These are phyloP conservation scores for Themeda triandra DNA, from an alignment of 176 grass and related monocot species.

Conservation along the genomic window DNA sequence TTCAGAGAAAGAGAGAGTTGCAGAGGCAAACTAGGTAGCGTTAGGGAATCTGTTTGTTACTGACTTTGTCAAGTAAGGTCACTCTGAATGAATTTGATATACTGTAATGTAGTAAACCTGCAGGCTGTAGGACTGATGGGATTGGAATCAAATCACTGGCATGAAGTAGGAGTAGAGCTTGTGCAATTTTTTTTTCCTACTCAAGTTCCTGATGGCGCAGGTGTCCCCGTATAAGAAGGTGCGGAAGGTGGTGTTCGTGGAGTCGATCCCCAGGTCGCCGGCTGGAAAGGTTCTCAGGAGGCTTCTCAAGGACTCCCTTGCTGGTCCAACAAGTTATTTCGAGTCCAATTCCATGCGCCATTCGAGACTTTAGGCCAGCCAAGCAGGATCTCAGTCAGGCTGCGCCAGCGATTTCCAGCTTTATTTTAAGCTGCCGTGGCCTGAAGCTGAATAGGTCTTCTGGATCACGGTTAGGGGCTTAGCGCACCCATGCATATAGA, in stretches of 20 bases:
- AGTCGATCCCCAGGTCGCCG: conserved; percentile 76
- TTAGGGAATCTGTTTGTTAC: conserved; percentile 18
- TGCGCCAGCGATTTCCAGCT: neutral
- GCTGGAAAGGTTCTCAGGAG: conserved; percentile 80
- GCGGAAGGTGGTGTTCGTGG: conserved; percentile 81
- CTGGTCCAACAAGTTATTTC: neutral
- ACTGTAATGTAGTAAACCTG: neutral
- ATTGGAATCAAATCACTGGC: neutral
- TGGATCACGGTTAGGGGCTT: neutral
- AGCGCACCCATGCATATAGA: neutral
- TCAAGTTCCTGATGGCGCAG: conserved; percentile 29
- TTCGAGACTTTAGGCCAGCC: conserved; percentile 46
- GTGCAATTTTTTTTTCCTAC: neutral
- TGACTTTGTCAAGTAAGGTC: neutral
- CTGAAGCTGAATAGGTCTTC: neutral
- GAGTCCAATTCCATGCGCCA: neutral
- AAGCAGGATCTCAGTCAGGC: neutral
- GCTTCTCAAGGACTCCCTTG: conserved; percentile 49
- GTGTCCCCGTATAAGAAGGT: conserved; percentile 90
- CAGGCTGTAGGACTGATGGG: neutral
- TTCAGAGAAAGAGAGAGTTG: neutral
- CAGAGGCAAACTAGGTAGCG: neutral
- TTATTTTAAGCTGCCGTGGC: neutral
- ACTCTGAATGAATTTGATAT: neutral
- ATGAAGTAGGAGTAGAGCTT: neutral